These are phyloP conservation scores for Coelastrella sp. DNA, from an alignment of 139 green algal genomes.

Conservation along the genomic window DNA sequence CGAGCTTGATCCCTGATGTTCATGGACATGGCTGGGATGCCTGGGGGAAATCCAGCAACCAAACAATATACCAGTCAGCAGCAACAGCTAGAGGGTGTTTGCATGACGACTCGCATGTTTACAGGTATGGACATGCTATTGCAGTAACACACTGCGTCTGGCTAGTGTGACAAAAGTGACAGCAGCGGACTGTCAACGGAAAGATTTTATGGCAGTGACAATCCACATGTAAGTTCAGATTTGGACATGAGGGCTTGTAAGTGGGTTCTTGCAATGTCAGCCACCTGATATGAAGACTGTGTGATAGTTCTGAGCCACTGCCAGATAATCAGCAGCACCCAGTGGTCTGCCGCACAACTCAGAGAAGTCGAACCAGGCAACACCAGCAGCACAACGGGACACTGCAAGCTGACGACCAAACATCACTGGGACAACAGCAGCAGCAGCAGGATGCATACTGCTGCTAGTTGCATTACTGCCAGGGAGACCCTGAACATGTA, in stretches of 20 bases:
- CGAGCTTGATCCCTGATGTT: constrained; percentile 81
- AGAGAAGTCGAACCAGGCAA: constrained; percentile 65
- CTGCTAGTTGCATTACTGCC: background rate
- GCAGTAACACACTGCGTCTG: too few species aligned
- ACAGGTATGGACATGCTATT: too few species aligned
- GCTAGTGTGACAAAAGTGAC: too few species aligned
- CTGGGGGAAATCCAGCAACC: too few species aligned
- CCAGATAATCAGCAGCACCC: constrained; percentile 87
- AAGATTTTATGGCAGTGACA: too few species aligned
- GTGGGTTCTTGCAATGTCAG: background rate
- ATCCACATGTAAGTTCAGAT: background rate
- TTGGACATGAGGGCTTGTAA: too few species aligned
- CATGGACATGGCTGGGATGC: constrained; percentile 81
- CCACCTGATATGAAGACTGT: constrained; percentile 79
- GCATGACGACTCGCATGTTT: too few species aligned
- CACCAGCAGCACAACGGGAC: constrained; percentile 50
- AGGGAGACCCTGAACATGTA: too few species aligned
- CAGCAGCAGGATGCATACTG: background rate
- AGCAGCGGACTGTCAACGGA: too few species aligned
- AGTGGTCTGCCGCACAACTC: constrained; percentile 74
- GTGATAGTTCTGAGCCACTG: constrained; percentile 77
- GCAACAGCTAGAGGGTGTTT: too few species aligned
- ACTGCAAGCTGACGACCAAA: constrained; percentile 79
- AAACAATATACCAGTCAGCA: too few species aligned
- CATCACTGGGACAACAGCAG: constrained; percentile 66